Evolutionary conservation across 306 rosid species (phyloP), one percentile per base, ranked within the genome.

Genomic region (Cucurbita ficifolia): DNA sequence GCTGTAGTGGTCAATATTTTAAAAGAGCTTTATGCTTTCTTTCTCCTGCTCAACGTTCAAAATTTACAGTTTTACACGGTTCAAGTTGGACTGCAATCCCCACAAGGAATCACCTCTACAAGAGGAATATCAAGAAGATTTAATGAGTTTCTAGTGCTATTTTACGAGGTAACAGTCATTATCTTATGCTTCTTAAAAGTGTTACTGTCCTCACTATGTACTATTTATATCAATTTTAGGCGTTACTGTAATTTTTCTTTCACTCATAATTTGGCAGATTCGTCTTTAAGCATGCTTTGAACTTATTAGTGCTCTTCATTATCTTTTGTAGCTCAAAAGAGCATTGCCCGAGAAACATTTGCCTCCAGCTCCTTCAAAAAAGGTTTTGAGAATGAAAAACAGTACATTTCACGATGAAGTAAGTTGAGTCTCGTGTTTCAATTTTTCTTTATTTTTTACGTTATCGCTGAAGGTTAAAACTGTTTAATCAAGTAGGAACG

Each of bases 21-120:
- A 1, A 10, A 19, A 5, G 18, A 43, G 60, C 72, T 56, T 10
- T n/a, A 5, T 36, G 56, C 5, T 52, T 43, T 43, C 56, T 75
- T 21, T 61, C 64, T 55, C 63, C 43, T 69, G 51, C 48, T 71
- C 80, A 80, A 79, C 80, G 72, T 59, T 80, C 48, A 76, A 58
- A 50, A 11, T 58, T 18, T 76, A 70, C 88, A 94, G 98, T 88
- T 88, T 85, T 94, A 78, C 79, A 87, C 84, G 89, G 89, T 94
- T 85, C 90, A 86, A 89, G 92, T 94, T 58, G 94, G 89, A 56
- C 43, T 94, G 55, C 90, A 88, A 84, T 90, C 98, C 2, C 98
- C 95, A 10, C 83, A 88, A 81, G 94, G 92, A 70, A 82, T 89
- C 78, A 87, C 97, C 74, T 78, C 87, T 39, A 82, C 83, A 0